phyloP scores from a whole-genome alignment of 2,329 filamentous ascomycete species.

The Botryotinia calthae region DNA sequence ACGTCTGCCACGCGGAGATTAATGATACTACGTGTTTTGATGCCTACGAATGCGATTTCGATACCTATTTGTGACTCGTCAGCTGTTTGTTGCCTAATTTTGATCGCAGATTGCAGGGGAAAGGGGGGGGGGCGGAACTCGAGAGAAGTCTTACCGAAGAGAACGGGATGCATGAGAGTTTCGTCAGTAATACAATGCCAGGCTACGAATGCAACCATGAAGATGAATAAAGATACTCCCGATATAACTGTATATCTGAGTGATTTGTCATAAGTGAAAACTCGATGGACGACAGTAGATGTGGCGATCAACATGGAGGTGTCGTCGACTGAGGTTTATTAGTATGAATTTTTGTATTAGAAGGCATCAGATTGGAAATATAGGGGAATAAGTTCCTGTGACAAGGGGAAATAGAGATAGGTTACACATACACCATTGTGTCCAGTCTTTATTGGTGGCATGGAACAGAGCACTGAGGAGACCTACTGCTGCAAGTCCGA shows the following conservation, averaged over 20 bases:
- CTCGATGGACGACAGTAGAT: slow-evolving; percentile 51
- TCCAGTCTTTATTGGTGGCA: slow-evolving; percentile 46
- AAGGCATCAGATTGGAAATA: background rate
- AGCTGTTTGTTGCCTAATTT: background rate
- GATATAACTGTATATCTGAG: slow-evolving; percentile 47
- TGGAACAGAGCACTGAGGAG: slow-evolving; percentile 45
- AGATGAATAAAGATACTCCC: slow-evolving; percentile 42
- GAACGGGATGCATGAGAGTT: slow-evolving; percentile 23
- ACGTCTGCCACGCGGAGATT: slow-evolving; percentile 29
- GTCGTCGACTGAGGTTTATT: slow-evolving; percentile 48
- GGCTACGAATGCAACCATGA: slow-evolving; percentile 45
- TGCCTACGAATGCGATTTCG: slow-evolving; percentile 27
- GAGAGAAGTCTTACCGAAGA: slow-evolving; percentile 26
- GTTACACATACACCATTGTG: slow-evolving; percentile 44
- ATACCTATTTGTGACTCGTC: slow-evolving; percentile 22
- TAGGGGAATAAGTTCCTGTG: background rate
- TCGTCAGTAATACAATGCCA: slow-evolving; percentile 33
- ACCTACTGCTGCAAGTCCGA: slow-evolving; percentile 45
- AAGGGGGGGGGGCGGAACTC: background rate
- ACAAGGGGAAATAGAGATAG: background rate
- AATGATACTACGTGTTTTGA: slow-evolving; percentile 35
- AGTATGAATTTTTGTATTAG: slow-evolving; percentile 32
- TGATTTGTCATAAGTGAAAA: slow-evolving; percentile 47
- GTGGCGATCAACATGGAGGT: slow-evolving; percentile 57
- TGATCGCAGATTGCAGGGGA: background rate